Base-by-base conservation (phyloP, 495 filamentous ascomycete species). In the Trypethelium eluteriae region DNA sequence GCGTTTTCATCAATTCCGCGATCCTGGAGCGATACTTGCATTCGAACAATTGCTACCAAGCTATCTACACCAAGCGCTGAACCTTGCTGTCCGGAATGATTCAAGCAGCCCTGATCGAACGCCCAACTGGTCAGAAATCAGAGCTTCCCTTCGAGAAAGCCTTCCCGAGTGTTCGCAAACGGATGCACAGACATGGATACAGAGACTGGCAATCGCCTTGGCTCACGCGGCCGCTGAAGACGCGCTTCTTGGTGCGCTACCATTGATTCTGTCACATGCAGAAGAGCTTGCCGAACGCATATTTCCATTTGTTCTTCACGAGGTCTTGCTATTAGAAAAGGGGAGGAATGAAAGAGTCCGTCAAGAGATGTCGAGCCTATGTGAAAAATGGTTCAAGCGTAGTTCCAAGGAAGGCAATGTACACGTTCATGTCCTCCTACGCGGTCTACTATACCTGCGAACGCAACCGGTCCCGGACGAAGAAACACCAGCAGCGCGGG, bases 361-460 rank as follows among this genome's bases (percentile, higher is more conserved):
- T 64, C 75, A 77, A 14, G 72, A 71, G 35, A 69, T 87, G 7
- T 87, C 84, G 0, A 74, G 74, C 32, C 81, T 81, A 0, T 74
- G 81, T 47, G 78, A 74, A 66, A 71, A 70, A 14, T 87, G 82
- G 84, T 79, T 88, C 62, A 69, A 71, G 10, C 71, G 73, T 10
- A 74, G 75, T 3, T 76, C 80, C n/a, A 57, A 68, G 3, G 62
- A 70, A 61, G 77, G 74, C 2, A 73, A 79, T 35, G 75, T 81
- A 6, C 82, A 85, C 74, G 77, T 82, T 39, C 79, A 79, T 32
- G 77, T 92, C 65, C 81, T 97, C 1, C 81, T 97, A 44, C 88
- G 88, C 64, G 86, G 87, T 12, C 82, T 98, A 63, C 79, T 98
- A n/a, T 98, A 96, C 71, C 81, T 98, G 47, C 86, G 92, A 34